A percentile compares a stretch with the other conserved stretches of the same genome.
These are phyloP conservation scores for Mikania micrantha DNA, from an alignment of 129 eudicot genomes.

Conservation along the genomic window DNA sequence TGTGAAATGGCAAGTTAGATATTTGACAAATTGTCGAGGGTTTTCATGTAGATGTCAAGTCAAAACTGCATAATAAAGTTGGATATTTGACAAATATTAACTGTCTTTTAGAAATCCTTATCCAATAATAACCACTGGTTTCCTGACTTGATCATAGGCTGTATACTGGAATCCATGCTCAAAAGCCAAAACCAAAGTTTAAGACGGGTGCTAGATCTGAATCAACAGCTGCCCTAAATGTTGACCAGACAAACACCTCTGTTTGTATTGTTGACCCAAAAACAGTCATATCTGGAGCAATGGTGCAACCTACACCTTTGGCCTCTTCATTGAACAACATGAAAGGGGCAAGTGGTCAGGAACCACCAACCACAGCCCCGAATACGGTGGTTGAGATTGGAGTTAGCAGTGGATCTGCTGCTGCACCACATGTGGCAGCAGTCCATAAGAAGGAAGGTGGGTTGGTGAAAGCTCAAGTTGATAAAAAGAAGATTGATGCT, in stretches of 20 bases:
- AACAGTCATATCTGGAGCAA: slow-evolving; percentile 42
- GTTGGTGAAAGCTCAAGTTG: slow-evolving; percentile 47
- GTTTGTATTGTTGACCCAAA: slow-evolving; percentile 46
- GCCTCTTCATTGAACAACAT: slow-evolving; percentile 43
- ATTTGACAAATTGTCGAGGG: neutral
- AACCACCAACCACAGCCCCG: slow-evolving; percentile 30
- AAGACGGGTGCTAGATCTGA: slow-evolving; percentile 65
- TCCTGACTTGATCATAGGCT: slow-evolving; percentile 43
- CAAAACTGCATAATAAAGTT: too few species aligned
- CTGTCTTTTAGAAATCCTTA: neutral
- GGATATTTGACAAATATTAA: neutral
- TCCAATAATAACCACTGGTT: slow-evolving; percentile 4
- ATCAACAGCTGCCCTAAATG: slow-evolving; percentile 51
- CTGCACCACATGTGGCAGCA: slow-evolving; percentile 27
- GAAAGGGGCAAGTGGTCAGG: slow-evolving; percentile 49
- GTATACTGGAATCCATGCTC: slow-evolving; percentile 85
- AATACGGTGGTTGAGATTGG: slow-evolving; percentile 39
- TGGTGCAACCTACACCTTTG: slow-evolving; percentile 41
- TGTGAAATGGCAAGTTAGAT: neutral
- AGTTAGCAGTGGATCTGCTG: slow-evolving; percentile 45
- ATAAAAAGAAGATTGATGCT: slow-evolving; percentile 93
- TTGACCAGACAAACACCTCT: slow-evolving; percentile 58
- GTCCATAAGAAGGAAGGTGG: slow-evolving; percentile 57
- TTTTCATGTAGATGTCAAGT: neutral
- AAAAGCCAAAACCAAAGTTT: slow-evolving; percentile 64